These are phyloP conservation scores for Phascolomyces articulosus DNA, from an alignment of 371 early-diverging fungal species.

Conservation along the genomic window DNA sequence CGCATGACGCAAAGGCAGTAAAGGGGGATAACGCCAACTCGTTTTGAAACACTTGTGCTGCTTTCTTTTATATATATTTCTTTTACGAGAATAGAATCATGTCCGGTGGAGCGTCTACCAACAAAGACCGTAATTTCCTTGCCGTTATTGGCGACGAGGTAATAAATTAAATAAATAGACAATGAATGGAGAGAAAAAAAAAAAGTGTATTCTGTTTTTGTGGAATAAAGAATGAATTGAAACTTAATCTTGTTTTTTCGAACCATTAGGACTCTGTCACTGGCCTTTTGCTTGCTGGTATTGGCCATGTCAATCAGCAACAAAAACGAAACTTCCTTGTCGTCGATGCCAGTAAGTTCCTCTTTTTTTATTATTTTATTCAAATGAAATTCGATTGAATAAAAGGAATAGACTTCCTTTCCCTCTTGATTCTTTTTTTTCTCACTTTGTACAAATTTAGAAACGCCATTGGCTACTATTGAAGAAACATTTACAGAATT, in stretches of 20 bases:
- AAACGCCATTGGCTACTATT: conserved; percentile 88
- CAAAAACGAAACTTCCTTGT: conserved; percentile 94
- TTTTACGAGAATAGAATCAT: conserved; percentile 14
- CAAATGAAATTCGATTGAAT: background rate
- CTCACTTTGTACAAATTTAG: conserved; percentile 37
- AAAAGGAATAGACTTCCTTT: too few relatives aligned
- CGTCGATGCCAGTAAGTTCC: conserved; percentile 86
- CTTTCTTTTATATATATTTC: background rate
- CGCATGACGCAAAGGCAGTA: conserved; percentile 9
- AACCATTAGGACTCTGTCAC: conserved; percentile 90
- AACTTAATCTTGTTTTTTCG: background rate
- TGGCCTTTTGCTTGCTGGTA: conserved; percentile 95
- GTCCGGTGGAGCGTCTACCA: conserved; percentile 44
- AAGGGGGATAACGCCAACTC: too few relatives aligned
- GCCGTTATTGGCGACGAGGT: conserved; percentile 98
- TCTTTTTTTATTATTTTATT: background rate
- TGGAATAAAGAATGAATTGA: too few relatives aligned
- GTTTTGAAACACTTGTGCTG: conserved; percentile 1
- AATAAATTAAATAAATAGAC: too few relatives aligned
- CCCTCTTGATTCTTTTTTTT: background rate
- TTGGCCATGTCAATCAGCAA: conserved; percentile 88
- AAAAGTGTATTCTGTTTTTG: too few relatives aligned
- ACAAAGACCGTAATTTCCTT: conserved; percentile 85
- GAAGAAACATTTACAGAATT: conserved; percentile 91
- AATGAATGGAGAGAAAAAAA: too few relatives aligned